A percentile compares a stretch with the other conserved stretches of the same genome.
These are phyloP conservation scores for Sparassis latifolia DNA, from an alignment of 1,284 basidiomycete species.

Conservation along the genomic window DNA sequence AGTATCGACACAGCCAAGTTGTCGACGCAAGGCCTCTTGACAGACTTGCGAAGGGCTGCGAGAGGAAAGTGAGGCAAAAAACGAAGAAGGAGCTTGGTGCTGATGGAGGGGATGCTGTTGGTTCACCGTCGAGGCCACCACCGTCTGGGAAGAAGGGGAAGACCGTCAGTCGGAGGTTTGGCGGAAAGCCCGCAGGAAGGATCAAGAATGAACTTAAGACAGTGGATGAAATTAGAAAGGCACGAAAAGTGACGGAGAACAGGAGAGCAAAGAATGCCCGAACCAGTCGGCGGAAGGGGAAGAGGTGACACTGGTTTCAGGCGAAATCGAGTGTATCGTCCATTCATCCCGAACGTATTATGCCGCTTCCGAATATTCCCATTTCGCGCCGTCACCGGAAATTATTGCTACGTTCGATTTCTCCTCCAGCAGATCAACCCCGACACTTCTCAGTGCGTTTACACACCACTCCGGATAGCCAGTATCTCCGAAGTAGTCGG, in stretches of 20 bases:
- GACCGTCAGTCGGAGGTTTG: constrained; percentile 36
- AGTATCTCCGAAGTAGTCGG: constrained; percentile 57
- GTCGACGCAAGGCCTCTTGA: constrained; percentile 65
- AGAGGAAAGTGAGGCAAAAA: constrained; percentile 57
- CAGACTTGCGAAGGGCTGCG: constrained; percentile 60
- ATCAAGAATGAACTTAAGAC: constrained; percentile 80
- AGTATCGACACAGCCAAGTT: constrained; percentile 64
- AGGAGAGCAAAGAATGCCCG: constrained; percentile 74
- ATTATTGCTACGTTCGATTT: constrained; percentile 38
- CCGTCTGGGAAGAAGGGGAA: constrained; percentile 23
- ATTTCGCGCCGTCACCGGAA: constrained; percentile 61
- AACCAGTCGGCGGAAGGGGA: constrained; percentile 44
- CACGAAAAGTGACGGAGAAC: constrained; percentile 55
- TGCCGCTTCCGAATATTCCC: constrained; percentile 42
- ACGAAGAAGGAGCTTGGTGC: constrained; percentile 42
- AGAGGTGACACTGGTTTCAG: constrained; percentile 27
- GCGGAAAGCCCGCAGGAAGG: constrained; percentile 51
- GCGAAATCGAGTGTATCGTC: not conserved
- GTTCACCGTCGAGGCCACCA: constrained; percentile 11
- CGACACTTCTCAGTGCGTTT: constrained; percentile 68
- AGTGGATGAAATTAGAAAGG: constrained; percentile 78
- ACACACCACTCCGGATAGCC: constrained; percentile 82
- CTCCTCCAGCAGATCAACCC: constrained; percentile 65
- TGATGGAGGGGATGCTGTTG: constrained; percentile 15
- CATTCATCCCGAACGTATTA: constrained; percentile 1